These are phyloP conservation scores for Kwoniella europaea DNA, from an alignment of 768 basidiomycete species.

Conservation along the genomic window DNA sequence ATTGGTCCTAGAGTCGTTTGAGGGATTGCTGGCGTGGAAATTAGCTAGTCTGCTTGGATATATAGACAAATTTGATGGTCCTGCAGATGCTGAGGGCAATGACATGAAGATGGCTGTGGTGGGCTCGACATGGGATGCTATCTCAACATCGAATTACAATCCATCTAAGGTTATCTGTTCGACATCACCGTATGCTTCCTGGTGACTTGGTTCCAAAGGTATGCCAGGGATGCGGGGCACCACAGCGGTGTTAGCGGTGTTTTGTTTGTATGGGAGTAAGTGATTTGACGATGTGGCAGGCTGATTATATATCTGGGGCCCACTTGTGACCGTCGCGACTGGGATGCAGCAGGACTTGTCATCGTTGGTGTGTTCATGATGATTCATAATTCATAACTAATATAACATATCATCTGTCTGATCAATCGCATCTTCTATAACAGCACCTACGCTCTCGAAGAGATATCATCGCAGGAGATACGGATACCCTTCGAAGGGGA, in stretches of 20 bases:
- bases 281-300: background rate
- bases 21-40: background rate
- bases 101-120: background rate
- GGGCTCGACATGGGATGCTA: background rate
- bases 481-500: too few species aligned
- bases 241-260: conserved; percentile 7
- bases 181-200: too few species aligned
- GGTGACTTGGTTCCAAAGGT: background rate
- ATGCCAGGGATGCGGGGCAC: conserved; percentile 6
- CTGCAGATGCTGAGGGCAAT: conserved; percentile 5
- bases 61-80: background rate
- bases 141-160: background rate
- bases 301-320: conserved; percentile 6
- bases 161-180: background rate
- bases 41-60: conserved; percentile 9
- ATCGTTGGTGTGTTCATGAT: conserved; percentile 15
- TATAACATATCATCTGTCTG: background rate
- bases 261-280: background rate
- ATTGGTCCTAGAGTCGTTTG: background rate
- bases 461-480: too few species aligned
- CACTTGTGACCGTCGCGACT: conserved; percentile 4
- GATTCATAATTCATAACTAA: background rate
- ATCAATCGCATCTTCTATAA: background rate
- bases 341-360: conserved; percentile 21
- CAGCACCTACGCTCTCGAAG: background rate